A percentile compares a stretch with the other conserved stretches of the same genome.
phyloP scores from a whole-genome alignment of 441 rosid genomes.

The Gossypium schwendimanii region DNA sequence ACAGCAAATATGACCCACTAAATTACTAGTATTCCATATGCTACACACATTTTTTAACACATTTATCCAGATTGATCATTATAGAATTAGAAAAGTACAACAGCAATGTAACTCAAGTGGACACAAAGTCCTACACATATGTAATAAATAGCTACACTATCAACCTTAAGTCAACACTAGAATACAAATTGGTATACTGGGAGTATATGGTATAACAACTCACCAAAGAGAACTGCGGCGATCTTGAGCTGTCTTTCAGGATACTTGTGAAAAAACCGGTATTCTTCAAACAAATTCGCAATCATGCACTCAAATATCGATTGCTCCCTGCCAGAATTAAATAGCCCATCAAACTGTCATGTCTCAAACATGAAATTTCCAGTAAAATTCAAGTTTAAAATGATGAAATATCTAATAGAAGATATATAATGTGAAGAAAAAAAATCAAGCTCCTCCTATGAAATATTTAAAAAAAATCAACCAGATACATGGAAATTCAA shows the following conservation, averaged over 20 bases:
- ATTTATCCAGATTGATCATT: background rate
- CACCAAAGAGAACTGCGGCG: constrained; percentile 94
- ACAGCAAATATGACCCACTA: background rate
- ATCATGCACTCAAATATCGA: constrained; percentile 92
- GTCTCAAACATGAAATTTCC: background rate
- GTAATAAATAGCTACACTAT: background rate
- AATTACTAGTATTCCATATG: background rate
- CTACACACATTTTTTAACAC: background rate
- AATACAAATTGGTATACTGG: background rate
- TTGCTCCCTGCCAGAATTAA: constrained; percentile 67
- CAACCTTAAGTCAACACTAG: background rate
- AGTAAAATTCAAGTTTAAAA: background rate
- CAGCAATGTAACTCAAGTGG: background rate
- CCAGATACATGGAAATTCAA: background rate
- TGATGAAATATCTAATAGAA: background rate
- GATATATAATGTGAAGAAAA: background rate
- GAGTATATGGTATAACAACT: constrained; percentile 27
- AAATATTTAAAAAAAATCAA: background rate
- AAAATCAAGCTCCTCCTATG: background rate
- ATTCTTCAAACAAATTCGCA: constrained; percentile 91
- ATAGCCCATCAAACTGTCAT: background rate
- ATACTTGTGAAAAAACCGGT: constrained; percentile 91
- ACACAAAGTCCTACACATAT: background rate
- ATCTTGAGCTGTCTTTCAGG: constrained; percentile 93
- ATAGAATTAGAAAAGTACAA: constrained; percentile 2